phyloP scores from a whole-genome alignment of 1,139 yeast genomes.

The Saccharomyces hybrid region DNA sequence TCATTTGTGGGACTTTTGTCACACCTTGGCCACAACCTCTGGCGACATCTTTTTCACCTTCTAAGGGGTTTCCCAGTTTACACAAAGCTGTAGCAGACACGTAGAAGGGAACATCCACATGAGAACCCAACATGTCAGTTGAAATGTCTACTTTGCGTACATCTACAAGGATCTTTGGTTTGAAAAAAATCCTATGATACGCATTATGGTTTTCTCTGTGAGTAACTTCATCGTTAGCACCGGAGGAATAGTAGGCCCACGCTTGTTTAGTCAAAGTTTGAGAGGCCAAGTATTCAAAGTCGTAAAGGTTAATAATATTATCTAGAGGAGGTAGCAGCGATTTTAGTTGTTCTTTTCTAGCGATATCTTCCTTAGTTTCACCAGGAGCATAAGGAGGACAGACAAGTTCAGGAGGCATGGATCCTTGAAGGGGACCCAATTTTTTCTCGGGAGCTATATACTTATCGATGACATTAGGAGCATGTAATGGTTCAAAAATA shows the following conservation, averaged over 20 bases:
- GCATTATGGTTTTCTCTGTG: slow-evolving; percentile 85
- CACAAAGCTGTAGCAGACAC: slow-evolving; percentile 78
- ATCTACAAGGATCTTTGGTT: slow-evolving; percentile 68
- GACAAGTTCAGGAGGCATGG: slow-evolving; percentile 25
- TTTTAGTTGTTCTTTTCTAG: slow-evolving; percentile 46
- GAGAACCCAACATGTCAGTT: slow-evolving; percentile 48
- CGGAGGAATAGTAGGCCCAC: slow-evolving; percentile 90
- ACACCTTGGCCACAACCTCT: slow-evolving; percentile 58
- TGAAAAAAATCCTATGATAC: slow-evolving; percentile 77
- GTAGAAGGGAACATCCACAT: slow-evolving; percentile 60
- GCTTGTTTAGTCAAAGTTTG: slow-evolving; percentile 68
- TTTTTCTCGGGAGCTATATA: slow-evolving; percentile 40
- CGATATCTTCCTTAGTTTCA: slow-evolving; percentile 46
- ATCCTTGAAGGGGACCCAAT: slow-evolving; percentile 37
- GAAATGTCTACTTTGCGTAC: slow-evolving; percentile 44
- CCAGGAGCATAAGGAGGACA: slow-evolving; percentile 32
- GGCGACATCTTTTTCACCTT: slow-evolving; percentile 74
- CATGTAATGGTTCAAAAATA: slow-evolving; percentile 80
- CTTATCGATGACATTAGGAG: slow-evolving; percentile 63
- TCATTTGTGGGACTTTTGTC: slow-evolving; percentile 68
- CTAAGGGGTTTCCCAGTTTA: slow-evolving; percentile 63
- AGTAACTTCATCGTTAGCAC: slow-evolving; percentile 87
- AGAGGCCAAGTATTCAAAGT: slow-evolving; percentile 76
- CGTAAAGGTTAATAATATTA: slow-evolving; percentile 29
- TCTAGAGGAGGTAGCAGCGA: slow-evolving; percentile 32